Conservation (phyloP, 23 red algal species). For the Gracilaria vermiculophylla region DNA sequence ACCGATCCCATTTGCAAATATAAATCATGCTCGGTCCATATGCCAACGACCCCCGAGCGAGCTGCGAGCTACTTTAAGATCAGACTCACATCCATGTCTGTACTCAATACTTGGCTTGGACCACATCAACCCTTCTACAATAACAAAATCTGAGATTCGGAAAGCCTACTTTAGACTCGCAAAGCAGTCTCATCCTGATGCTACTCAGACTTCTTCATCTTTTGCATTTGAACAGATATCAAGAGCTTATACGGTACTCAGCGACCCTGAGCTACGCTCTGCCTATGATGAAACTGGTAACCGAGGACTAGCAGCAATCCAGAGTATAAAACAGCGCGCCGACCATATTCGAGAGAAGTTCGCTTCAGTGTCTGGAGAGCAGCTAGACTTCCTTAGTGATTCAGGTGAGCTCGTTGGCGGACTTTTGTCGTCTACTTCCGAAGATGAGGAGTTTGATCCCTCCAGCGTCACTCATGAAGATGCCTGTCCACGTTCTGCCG, state of each 20-base stretch:
- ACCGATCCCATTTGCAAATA: not conserved
- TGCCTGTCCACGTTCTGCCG: conserved; percentile 84
- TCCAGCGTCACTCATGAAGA: conserved; percentile 37
- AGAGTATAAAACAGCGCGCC: conserved; percentile 50
- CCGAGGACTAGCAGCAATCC: conserved; percentile 66
- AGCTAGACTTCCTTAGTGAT: conserved; percentile 67
- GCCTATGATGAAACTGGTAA: conserved; percentile 78
- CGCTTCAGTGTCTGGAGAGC: conserved; percentile 40
- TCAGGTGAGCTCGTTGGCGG: conserved; percentile 46
- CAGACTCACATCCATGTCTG: not conserved
- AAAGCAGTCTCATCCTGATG: conserved; percentile 41
- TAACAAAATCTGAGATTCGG: conserved; percentile 22
- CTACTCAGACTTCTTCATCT: not conserved
- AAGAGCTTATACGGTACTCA: conserved; percentile 60
- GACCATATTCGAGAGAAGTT: not conserved
- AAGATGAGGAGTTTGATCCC: not conserved
- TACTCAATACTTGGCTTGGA: conserved; percentile 39
- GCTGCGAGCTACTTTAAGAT: not conserved
- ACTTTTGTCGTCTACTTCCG: conserved; percentile 44
- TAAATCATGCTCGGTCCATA: not conserved
- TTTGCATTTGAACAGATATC: conserved; percentile 17
- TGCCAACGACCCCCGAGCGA: not conserved
- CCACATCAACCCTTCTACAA: not conserved
- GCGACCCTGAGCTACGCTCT: conserved; percentile 67
- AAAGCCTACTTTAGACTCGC: conserved; percentile 46